Evolutionary conservation across 2,329 filamentous ascomycete genomes (phyloP), one percentile per base, ranked within the genome.

Genomic region (Ophiocordyceps camponoti-rufipedis): DNA sequence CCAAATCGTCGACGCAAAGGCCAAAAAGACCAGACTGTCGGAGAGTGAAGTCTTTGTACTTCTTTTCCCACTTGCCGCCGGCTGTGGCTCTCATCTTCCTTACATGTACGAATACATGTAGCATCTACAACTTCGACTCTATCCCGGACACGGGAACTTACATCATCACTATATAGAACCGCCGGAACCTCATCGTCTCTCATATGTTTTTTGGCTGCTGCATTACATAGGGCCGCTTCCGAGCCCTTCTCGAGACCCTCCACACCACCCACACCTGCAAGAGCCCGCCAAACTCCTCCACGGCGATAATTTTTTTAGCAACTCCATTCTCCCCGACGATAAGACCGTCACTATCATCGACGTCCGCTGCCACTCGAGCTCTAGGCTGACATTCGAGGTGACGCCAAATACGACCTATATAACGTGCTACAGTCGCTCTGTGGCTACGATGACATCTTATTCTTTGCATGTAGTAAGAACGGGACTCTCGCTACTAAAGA

Each of bases 41-140:
- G 55, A 56, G 31, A 55, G 54, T 43, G 57, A 59, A 31, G 50
- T 59, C 5, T 56, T 46, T 59, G n/a, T 59, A 52, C 45, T 59
- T 59, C 48, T 59, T 58, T 48, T 52, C 55, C 9, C 56, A 58
- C 45, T 52, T 58, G 51, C 56, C 56, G 9, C 44, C 47, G 11
- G 42, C 49, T 32, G 44, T 58, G 5, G 44, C 48, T 1, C 41
- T 47, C 19, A 47, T 53, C 31, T 56, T 56, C 47, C 55, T 55
- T 1, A 39, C 49, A n/a, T n/a, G n/a, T n/a, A n/a, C n/a, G n/a
- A n/a, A n/a, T n/a, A n/a, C n/a, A n/a, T n/a, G n/a, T n/a, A n/a
- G n/a, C 11, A 46, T 57, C 16, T 55, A 54, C 46, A 49, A 45
- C 44, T 53, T 56, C 40, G 55, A 57, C 44, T 55, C 50, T 45